Evolutionary conservation across 2,329 filamentous ascomycete genomes (phyloP).

Genomic region (Pyrenochaeta sp.): DNA sequence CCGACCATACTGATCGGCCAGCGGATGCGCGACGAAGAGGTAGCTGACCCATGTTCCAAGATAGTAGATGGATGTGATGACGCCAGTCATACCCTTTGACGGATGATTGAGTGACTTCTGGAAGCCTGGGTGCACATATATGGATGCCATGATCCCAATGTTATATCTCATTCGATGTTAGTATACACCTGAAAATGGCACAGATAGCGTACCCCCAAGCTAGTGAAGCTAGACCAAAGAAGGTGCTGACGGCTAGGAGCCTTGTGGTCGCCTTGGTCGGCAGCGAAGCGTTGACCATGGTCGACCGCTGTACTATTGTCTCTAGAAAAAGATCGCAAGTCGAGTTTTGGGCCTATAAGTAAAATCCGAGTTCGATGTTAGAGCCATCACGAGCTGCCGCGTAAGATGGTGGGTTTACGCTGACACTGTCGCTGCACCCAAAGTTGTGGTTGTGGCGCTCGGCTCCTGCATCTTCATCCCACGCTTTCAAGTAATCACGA

Average conservation of each 20-base stretch:
- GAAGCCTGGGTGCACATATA: slow-evolving; percentile 66
- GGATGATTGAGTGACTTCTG: slow-evolving; percentile 57
- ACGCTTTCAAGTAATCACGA: slow-evolving; percentile 18
- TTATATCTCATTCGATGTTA: slow-evolving; percentile 58
- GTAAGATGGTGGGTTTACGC: not conserved
- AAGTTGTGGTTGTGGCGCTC: slow-evolving; percentile 13
- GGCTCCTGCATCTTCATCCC: slow-evolving; percentile 15
- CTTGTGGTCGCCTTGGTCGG: slow-evolving; percentile 23
- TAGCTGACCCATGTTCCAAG: slow-evolving; percentile 65
- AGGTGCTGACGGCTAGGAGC: slow-evolving; percentile 55
- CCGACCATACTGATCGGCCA: slow-evolving; percentile 62
- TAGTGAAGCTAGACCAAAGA: slow-evolving; percentile 65
- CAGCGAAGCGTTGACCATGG: slow-evolving; percentile 8
- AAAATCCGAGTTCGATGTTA: not conserved
- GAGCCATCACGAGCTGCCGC: not conserved
- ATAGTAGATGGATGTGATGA: slow-evolving; percentile 67
- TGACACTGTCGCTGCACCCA: slow-evolving; percentile 11
- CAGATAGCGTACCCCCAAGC: slow-evolving; percentile 60
- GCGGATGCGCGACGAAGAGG: slow-evolving; percentile 62
- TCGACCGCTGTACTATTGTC: not conserved
- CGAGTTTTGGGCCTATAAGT: not conserved
- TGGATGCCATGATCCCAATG: slow-evolving; percentile 64
- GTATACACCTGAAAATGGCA: not conserved
- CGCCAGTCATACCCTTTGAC: slow-evolving; percentile 57
- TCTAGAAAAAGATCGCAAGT: not conserved